Base-by-base conservation (phyloP, 192 early-diverging fungal genomes). In the Coemansia sp. region DNA sequence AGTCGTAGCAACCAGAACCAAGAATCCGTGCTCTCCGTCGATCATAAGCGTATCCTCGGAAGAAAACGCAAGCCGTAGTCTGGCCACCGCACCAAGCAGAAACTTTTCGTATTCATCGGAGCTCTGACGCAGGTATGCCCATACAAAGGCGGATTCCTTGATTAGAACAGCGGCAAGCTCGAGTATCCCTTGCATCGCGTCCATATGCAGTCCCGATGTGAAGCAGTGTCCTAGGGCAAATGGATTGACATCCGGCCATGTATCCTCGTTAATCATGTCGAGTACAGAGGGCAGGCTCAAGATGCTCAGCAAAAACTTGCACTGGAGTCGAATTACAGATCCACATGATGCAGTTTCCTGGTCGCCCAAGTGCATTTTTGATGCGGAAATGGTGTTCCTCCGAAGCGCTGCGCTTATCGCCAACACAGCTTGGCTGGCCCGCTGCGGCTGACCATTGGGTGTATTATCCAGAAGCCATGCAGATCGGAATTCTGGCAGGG, bases 1-100 rank as follows among this genome's bases (percentile, higher is more conserved):
- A 1, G 70, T 73, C 15, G 76, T 66, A 5, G 81, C 81, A 17
- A 78, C 61, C 18, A 83, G 64, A 18, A 75, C 73, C 59, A 83
- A 32, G 12, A 83, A 61, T 39, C 51, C 65, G 41, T 70, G 75
- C 51, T 83, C 70, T 18, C 64, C 66, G 17, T 75, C 75, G 35
- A 83, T 64, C 68, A 70, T 72, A 20, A 39, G 69, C 7, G 17
- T 33, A 36, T 83, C 76, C 34, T 56, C 51, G 11, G 36, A 33
- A 4, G 64, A 39, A 51, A 72, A 75, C 15, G 81, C 81, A 9
- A 55, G 41, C 2, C 70, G 75, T 35, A 83, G 59, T 8, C 76
- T 68, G 20, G 48, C 59, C 48, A 70, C 57, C 4, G 51, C 18
- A 5, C 70, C 68, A 34, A 78, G 41, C 18, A 83, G 58, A 33